These are phyloP conservation scores for Astraeus odoratus DNA, from an alignment of 768 basidiomycete genomes.

Conservation along the genomic window DNA sequence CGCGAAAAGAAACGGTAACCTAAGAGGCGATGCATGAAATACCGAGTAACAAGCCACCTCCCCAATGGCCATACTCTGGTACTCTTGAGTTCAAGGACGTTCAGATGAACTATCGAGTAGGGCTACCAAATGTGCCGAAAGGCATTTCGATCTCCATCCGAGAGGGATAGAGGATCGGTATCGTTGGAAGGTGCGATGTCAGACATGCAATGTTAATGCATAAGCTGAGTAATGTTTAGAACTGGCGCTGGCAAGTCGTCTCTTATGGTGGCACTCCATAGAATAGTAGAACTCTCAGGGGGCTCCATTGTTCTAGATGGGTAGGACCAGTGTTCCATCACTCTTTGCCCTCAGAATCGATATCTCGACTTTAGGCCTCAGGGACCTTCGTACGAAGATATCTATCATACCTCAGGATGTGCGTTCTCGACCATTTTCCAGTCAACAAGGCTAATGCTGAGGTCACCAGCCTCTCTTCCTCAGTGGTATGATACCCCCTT, in stretches of 20 bases:
- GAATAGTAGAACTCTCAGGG: slow-evolving; percentile 57
- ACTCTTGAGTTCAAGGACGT: slow-evolving; percentile 56
- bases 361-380: slow-evolving; percentile 61
- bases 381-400: slow-evolving; percentile 50
- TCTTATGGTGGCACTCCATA: slow-evolving; percentile 57
- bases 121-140: slow-evolving; percentile 66
- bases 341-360: slow-evolving; percentile 39
- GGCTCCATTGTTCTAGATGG: slow-evolving; percentile 63
- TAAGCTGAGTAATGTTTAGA: slow-evolving; percentile 5
- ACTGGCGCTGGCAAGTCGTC: slow-evolving; percentile 58
- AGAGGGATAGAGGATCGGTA: slow-evolving; percentile 70
- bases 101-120: slow-evolving; percentile 57
- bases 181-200: slow-evolving; percentile 48
- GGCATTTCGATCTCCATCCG: slow-evolving; percentile 52
- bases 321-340: slow-evolving; percentile 22
- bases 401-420: slow-evolving; percentile 68
- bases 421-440: slow-evolving; percentile 13
- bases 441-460: neutral
- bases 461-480: slow-evolving; percentile 45
- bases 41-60: slow-evolving; percentile 43
- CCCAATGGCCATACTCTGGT: slow-evolving; percentile 59
- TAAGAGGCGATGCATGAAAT: slow-evolving; percentile 66
- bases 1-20: slow-evolving; percentile 39
- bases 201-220: neutral
- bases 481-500: slow-evolving; percentile 35